These are phyloP conservation scores for Breynia disticha DNA, from an alignment of 441 rosid genomes.

Conservation along the genomic window DNA sequence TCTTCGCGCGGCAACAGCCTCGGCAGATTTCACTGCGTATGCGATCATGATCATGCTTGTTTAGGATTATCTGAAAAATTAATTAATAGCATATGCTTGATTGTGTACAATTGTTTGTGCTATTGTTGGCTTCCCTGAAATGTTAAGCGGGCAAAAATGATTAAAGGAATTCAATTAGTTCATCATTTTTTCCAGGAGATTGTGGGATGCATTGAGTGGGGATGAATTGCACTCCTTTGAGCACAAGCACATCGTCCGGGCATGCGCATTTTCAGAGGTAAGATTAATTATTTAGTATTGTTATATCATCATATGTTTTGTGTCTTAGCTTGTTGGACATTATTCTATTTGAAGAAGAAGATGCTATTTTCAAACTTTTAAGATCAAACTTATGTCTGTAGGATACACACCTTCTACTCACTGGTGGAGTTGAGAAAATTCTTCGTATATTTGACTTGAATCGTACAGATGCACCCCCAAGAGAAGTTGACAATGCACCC, in stretches of 20 bases:
- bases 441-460: constrained; percentile 81
- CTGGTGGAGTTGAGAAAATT: constrained; percentile 94
- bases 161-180: neutral
- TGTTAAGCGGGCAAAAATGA: too few species aligned
- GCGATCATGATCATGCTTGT: constrained; percentile 10
- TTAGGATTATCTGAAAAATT: neutral
- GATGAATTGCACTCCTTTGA: constrained; percentile 90
- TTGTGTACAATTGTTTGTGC: too few species aligned
- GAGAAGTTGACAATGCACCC: constrained; percentile 72
- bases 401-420: constrained; percentile 79
- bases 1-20: constrained; percentile 83
- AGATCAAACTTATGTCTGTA: constrained; percentile 11
- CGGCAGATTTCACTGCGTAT: constrained; percentile 93
- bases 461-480: constrained; percentile 69
- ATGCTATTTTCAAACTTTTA: neutral
- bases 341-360: neutral
- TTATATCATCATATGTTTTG: neutral
- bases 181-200: constrained; percentile 39
- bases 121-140: too few species aligned
- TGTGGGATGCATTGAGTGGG: constrained; percentile 96
- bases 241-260: constrained; percentile 94
- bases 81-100: neutral
- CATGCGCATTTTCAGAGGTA: constrained; percentile 92
- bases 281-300: neutral
- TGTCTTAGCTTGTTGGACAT: neutral